Evolutionary conservation across 805 yeast species (phyloP).

Genomic region (Myxozyma vanderwaltii): DNA sequence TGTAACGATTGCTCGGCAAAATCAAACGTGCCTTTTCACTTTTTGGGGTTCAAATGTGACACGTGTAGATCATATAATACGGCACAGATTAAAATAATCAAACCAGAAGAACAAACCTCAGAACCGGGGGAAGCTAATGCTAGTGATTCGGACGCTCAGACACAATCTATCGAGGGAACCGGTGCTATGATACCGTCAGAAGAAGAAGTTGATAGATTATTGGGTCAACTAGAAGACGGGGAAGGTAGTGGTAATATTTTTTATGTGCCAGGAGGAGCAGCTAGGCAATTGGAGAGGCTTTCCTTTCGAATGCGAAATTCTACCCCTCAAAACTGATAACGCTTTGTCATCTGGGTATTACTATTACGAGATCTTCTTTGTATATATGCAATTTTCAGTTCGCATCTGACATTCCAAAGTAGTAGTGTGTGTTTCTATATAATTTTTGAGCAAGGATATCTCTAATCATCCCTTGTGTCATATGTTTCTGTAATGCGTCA

Average conservation of each 20-base stretch:
- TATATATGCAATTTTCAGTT: too few species aligned
- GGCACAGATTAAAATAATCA: slow-evolving; percentile 65
- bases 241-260: slow-evolving; percentile 16
- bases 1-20: slow-evolving; percentile 89
- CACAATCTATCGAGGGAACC: not conserved
- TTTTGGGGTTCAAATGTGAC: slow-evolving; percentile 82
- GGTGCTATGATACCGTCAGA: not conserved
- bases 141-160: not conserved
- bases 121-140: slow-evolving; percentile 28
- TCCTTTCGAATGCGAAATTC: slow-evolving; percentile 17
- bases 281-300: slow-evolving; percentile 12
- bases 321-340: not conserved
- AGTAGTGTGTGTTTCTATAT: too few species aligned
- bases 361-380: not conserved
- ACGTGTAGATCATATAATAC: slow-evolving; percentile 89
- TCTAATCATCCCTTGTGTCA: too few species aligned
- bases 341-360: not conserved
- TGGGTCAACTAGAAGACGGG: slow-evolving; percentile 3
- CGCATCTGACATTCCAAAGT: too few species aligned
- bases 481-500: too few species aligned
- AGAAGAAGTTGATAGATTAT: not conserved
- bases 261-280: slow-evolving; percentile 6
- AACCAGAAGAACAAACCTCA: slow-evolving; percentile 57
- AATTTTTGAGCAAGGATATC: too few species aligned
- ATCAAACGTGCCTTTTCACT: slow-evolving; percentile 73